Evolutionary conservation across 331 rosid species (phyloP).

Genomic region (Spiraea crenata): DNA sequence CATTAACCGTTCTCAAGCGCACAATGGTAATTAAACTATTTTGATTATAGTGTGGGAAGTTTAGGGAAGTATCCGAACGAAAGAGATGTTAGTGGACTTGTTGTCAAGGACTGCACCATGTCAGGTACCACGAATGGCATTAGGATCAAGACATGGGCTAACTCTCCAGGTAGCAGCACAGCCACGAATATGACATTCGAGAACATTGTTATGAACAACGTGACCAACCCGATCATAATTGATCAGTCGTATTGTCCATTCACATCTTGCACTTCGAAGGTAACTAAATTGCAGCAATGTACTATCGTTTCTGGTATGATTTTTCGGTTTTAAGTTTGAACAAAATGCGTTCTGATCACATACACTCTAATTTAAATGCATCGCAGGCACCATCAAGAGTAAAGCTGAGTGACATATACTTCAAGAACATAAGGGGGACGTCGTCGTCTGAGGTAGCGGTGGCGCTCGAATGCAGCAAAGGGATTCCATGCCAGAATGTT

Average conservation of each 20-base stretch:
- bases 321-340: background rate
- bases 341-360: background rate
- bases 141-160: constrained; percentile 54
- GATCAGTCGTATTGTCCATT: constrained; percentile 47
- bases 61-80: constrained; percentile 48
- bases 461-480: constrained; percentile 41
- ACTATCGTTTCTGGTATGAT: background rate
- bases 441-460: constrained; percentile 48
- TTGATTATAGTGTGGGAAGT: constrained; percentile 39
- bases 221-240: constrained; percentile 50
- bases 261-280: constrained; percentile 38
- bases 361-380: background rate
- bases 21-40: background rate
- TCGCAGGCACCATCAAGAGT: constrained; percentile 43
- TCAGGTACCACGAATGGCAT: constrained; percentile 43
- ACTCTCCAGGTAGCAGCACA: constrained; percentile 45
- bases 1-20: background rate
- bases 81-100: constrained; percentile 42
- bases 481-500: constrained; percentile 47
- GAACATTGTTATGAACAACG: constrained; percentile 49
- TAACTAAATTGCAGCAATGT: constrained; percentile 4
- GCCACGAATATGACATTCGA: constrained; percentile 52
- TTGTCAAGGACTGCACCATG: constrained; percentile 40
- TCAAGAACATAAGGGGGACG: constrained; percentile 51
- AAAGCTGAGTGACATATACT: constrained; percentile 49